A percentile compares a stretch with the other conserved stretches of the same genome.
phyloP scores from a whole-genome alignment of 2,329 filamentous ascomycete species.

The Xylariaceae sp. region DNA sequence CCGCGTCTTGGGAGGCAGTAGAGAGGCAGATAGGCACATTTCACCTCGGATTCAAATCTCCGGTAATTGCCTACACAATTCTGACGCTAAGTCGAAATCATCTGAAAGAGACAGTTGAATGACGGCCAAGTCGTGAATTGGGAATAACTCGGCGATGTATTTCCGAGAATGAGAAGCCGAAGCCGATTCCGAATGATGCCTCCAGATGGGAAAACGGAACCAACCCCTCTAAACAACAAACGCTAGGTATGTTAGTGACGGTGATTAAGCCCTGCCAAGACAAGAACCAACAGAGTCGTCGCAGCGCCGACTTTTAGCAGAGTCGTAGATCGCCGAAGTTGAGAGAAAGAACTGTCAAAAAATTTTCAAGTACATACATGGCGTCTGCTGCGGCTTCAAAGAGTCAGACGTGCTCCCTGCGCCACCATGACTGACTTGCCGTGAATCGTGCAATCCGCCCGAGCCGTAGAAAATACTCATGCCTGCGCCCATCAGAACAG shows the following conservation, averaged over 20 bases:
- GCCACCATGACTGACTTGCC: not conserved
- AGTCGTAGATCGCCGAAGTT: not conserved
- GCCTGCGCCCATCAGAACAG: not conserved
- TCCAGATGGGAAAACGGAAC: not conserved
- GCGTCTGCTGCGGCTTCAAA: not conserved
- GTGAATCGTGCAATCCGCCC: not conserved
- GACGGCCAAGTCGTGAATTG: not conserved
- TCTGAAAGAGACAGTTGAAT: not conserved
- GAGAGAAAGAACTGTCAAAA: not conserved
- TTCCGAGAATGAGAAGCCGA: not conserved
- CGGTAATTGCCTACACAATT: too few relatives aligned
- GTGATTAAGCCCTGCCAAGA: not conserved
- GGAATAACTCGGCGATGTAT: not conserved
- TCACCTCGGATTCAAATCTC: too few relatives aligned
- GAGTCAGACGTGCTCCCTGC: not conserved
- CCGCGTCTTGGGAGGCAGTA: too few relatives aligned
- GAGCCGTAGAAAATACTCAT: not conserved
- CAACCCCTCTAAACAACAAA: not conserved
- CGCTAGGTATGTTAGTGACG: not conserved
- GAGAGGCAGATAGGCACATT: too few relatives aligned
- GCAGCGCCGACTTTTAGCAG: not conserved
- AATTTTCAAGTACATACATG: too few relatives aligned
- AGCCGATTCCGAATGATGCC: too few relatives aligned
- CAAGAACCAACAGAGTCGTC: not conserved
- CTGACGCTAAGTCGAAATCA: too few relatives aligned